phyloP scores from a whole-genome alignment of 148 eudicot species.

The Nepenthes mirabilis region DNA sequence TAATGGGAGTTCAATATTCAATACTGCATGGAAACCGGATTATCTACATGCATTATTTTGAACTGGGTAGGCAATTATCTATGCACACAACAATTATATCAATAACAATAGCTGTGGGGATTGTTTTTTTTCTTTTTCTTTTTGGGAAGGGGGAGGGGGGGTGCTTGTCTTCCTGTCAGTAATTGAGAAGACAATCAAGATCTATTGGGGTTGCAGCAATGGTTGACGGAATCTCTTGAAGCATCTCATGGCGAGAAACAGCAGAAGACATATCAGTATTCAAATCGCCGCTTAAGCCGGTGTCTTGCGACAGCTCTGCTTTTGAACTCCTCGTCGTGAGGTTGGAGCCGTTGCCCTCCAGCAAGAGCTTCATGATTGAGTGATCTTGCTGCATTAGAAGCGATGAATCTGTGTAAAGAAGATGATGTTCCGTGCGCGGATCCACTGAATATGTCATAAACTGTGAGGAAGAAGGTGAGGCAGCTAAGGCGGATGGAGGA shows the following conservation, averaged over 20 bases:
- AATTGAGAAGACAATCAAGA: conserved; percentile 43
- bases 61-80: too few species aligned
- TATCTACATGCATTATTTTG: too few species aligned
- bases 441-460: not conserved
- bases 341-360: conserved; percentile 20
- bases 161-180: conserved; percentile 3
- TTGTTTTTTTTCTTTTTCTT: too few species aligned
- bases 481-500: conserved; percentile 7
- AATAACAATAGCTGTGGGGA: too few species aligned
- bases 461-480: not conserved
- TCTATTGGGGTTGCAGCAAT: conserved; percentile 19
- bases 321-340: conserved; percentile 8
- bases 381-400: conserved; percentile 26
- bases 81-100: too few species aligned
- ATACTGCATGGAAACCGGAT: too few species aligned
- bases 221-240: not conserved
- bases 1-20: too few species aligned
- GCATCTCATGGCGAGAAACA: conserved; percentile 18
- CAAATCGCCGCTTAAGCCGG: conserved; percentile 9
- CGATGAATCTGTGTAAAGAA: conserved; percentile 16
- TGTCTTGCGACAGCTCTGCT: conserved; percentile 19
- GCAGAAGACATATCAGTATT: conserved; percentile 12
- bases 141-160: too few species aligned
- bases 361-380: conserved; percentile 25
- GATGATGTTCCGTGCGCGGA: conserved; percentile 6